Conservation (phyloP, 306 rosid species). For the Acmispon strigosus region DNA sequence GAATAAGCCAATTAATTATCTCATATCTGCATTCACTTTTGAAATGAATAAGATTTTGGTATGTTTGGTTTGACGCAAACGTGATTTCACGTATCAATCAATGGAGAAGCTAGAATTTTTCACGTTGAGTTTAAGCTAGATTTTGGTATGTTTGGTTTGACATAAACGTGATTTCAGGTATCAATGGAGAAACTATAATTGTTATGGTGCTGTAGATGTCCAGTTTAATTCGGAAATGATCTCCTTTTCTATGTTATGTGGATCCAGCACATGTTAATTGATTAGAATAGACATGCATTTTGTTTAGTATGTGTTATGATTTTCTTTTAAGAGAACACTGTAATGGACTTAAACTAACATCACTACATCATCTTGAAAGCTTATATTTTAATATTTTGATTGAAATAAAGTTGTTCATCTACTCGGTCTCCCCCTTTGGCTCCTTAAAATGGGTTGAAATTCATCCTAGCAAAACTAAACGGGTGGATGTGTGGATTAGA, state of each 20-base stretch:
- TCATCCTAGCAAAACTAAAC: not conserved
- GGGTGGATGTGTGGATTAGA: not conserved
- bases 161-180: no score
- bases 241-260: not conserved
- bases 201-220: no score
- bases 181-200: no score
- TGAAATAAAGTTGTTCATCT: not conserved
- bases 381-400: not conserved
- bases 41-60: no score
- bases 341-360: not conserved
- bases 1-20: no score
- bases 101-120: no score
- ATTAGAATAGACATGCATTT: not conserved
- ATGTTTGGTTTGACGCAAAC: no score
- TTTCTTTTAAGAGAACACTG: not conserved
- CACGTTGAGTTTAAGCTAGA: no score
- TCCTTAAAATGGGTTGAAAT: not conserved
- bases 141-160: no score
- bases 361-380: not conserved
- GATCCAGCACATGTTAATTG: not conserved
- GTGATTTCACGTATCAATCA: no score
- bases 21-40: no score
- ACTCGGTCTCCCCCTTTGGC: no score
- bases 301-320: not conserved
- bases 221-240: not conserved